Evolutionary conservation across 2,329 filamentous ascomycete genomes (phyloP).

Genomic region (Diplodia mutila): DNA sequence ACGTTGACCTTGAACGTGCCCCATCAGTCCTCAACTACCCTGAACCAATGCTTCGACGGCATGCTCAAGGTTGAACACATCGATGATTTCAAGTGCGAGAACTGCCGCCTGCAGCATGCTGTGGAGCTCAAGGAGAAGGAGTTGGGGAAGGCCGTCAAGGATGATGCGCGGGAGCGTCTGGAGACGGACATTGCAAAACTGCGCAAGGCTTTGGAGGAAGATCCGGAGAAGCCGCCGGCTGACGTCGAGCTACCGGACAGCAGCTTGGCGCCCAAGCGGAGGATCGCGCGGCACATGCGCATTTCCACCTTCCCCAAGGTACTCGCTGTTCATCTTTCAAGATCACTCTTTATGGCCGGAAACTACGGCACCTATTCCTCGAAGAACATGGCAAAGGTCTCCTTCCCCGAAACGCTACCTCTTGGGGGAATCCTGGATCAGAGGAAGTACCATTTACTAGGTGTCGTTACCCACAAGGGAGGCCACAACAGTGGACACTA

Average conservation of each 20-base stretch:
- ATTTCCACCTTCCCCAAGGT: slow-evolving; percentile 88
- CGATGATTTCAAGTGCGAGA: slow-evolving; percentile 95
- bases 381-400: slow-evolving; percentile 93
- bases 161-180: slow-evolving; percentile 51
- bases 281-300: slow-evolving; percentile 84
- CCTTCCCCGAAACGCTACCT: slow-evolving; percentile 84
- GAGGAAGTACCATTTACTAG: slow-evolving; percentile 81
- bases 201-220: slow-evolving; percentile 69
- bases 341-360: slow-evolving; percentile 84
- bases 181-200: slow-evolving; percentile 67
- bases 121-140: slow-evolving; percentile 66
- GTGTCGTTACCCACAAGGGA: slow-evolving; percentile 90
- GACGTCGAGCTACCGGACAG: slow-evolving; percentile 75
- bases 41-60: slow-evolving; percentile 88
- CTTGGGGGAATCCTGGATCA: slow-evolving; percentile 79
- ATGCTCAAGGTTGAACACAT: slow-evolving; percentile 95
- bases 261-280: slow-evolving; percentile 75
- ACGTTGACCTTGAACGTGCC: slow-evolving; percentile 92
- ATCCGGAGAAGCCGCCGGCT: slow-evolving; percentile 77
- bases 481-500: slow-evolving; percentile 97
- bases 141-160: slow-evolving; percentile 48
- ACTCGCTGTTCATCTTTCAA: slow-evolving; percentile 86
- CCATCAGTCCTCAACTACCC: slow-evolving; percentile 73
- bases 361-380: slow-evolving; percentile 72
- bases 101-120: slow-evolving; percentile 84